A percentile compares a stretch with the other conserved stretches of the same genome.
Evolutionary conservation across 306 rosid species (phyloP).

Genomic region (Lagenaria siceraria): DNA sequence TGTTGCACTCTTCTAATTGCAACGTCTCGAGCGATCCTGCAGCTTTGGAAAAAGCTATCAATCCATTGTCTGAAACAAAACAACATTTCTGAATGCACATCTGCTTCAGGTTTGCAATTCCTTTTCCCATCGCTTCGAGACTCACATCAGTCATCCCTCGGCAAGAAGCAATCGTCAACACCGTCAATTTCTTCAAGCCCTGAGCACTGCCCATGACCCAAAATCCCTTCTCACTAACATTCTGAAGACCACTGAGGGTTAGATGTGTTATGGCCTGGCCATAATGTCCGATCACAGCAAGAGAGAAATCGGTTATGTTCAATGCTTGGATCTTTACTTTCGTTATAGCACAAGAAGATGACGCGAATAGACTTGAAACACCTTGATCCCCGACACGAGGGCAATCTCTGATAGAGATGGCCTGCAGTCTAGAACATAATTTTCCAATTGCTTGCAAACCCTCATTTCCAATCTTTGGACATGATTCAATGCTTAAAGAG

Average conservation of each 20-base stretch:
- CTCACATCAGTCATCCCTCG: conserved; percentile 78
- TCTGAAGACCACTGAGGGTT: conserved; percentile 51
- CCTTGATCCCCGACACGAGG: conserved; percentile 92
- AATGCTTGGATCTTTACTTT: conserved; percentile 76
- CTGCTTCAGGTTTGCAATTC: conserved; percentile 68
- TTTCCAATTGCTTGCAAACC: conserved; percentile 76
- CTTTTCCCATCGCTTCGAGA: conserved; percentile 71
- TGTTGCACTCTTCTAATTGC: conserved; percentile 92
- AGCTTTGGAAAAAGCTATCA: conserved; percentile 51
- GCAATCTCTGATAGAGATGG: conserved; percentile 63
- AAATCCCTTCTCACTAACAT: conserved; percentile 74
- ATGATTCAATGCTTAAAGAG: conserved; percentile 58
- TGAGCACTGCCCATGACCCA: conserved; percentile 89
- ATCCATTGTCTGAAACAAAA: conserved; percentile 66
- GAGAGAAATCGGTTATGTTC: conserved; percentile 87
- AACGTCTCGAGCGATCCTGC: conserved; percentile 68
- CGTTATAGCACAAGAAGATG: conserved; percentile 39
- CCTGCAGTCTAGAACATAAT: conserved; percentile 52
- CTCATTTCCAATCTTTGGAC: conserved; percentile 71
- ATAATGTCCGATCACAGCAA: conserved; percentile 85
- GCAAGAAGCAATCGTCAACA: conserved; percentile 55
- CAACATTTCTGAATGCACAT: conserved; percentile 76
- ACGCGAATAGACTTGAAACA: conserved; percentile 57
- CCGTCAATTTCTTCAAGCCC: conserved; percentile 55
- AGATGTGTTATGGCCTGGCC: conserved; percentile 60